Percentiles rank a stretch among this genome's conserved stretches.
These are phyloP conservation scores for Neoascochyta sp. DNA, from an alignment of 2,329 filamentous ascomycete genomes.

Conservation along the genomic window DNA sequence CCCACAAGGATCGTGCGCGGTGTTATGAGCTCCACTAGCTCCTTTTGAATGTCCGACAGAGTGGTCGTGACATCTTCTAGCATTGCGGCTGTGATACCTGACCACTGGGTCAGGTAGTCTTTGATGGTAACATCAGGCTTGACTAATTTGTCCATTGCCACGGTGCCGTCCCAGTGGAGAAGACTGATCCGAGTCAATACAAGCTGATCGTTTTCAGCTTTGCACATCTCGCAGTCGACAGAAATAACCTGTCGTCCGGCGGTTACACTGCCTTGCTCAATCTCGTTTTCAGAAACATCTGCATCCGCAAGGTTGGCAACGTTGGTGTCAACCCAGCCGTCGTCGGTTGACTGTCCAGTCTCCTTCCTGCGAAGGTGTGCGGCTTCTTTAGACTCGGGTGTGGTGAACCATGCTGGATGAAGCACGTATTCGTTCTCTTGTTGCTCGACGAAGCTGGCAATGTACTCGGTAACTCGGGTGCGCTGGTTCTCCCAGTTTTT, in stretches of 20 bases:
- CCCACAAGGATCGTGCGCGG: conserved; percentile 72
- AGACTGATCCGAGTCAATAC: conserved; percentile 87
- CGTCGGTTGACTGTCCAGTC: conserved; percentile 46
- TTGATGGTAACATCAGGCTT: conserved; percentile 84
- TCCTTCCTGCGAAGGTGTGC: conserved; percentile 53
- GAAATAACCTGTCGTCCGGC: conserved; percentile 75
- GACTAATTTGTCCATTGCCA: conserved; percentile 85
- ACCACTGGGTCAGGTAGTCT: conserved; percentile 85
- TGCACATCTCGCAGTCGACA: conserved; percentile 97
- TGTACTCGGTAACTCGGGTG: conserved; percentile 76
- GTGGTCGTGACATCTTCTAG: conserved; percentile 80
- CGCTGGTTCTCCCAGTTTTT: conserved; percentile 69
- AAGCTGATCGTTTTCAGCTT: conserved; percentile 73
- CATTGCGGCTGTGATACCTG: conserved; percentile 86
- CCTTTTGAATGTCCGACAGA: conserved; percentile 74
- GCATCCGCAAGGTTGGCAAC: conserved; percentile 66
- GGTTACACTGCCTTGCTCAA: conserved; percentile 78
- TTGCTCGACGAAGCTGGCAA: conserved; percentile 70
- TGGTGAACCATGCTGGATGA: conserved; percentile 70
- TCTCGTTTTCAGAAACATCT: conserved; percentile 62
- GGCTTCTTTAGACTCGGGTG: conserved; percentile 53
- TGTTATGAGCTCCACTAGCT: conserved; percentile 68
- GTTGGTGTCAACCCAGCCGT: conserved; percentile 80
- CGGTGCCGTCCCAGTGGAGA: conserved; percentile 77
- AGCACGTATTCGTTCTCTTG: conserved; percentile 78